These are phyloP conservation scores for Mycosarcoma mackinlayi DNA, from an alignment of 1,284 basidiomycete genomes.

Conservation along the genomic window DNA sequence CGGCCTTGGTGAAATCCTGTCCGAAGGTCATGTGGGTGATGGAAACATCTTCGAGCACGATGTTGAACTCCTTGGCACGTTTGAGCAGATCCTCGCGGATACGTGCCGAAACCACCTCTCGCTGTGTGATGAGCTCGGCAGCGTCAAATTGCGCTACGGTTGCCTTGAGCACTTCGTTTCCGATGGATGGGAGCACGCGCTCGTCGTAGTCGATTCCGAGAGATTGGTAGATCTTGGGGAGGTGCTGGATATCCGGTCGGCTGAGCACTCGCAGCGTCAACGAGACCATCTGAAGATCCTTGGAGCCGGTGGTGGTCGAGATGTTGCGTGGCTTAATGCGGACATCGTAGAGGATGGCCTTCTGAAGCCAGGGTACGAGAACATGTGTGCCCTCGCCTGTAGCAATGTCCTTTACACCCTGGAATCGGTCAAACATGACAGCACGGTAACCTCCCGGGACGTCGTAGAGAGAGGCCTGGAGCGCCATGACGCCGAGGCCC, in stretches of 20 bases:
- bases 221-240: constrained; percentile 93
- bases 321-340: constrained; percentile 95
- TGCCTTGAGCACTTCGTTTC: constrained; percentile 94
- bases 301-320: constrained; percentile 93
- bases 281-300: constrained; percentile 92
- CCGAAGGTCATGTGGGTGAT: constrained; percentile 77
- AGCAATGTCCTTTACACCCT: constrained; percentile 76
- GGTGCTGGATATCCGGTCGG: constrained; percentile 86
- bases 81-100: constrained; percentile 92
- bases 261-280: constrained; percentile 96
- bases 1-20: constrained; percentile 78
- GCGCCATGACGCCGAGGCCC: constrained; percentile 64
- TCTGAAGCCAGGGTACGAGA: constrained; percentile 87
- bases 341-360: constrained; percentile 96
- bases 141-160: constrained; percentile 99
- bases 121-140: constrained; percentile 85
- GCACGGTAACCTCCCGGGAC: constrained; percentile 80
- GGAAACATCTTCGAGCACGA: constrained; percentile 95
- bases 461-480: constrained; percentile 69
- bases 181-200: constrained; percentile 79
- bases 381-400: constrained; percentile 91
- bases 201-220: constrained; percentile 98
- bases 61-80: constrained; percentile 95
- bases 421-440: constrained; percentile 98
- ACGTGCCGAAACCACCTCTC: constrained; percentile 82